phyloP scores from a whole-genome alignment of 768 basidiomycete genomes.

The Leccinellum rugosiceps region DNA sequence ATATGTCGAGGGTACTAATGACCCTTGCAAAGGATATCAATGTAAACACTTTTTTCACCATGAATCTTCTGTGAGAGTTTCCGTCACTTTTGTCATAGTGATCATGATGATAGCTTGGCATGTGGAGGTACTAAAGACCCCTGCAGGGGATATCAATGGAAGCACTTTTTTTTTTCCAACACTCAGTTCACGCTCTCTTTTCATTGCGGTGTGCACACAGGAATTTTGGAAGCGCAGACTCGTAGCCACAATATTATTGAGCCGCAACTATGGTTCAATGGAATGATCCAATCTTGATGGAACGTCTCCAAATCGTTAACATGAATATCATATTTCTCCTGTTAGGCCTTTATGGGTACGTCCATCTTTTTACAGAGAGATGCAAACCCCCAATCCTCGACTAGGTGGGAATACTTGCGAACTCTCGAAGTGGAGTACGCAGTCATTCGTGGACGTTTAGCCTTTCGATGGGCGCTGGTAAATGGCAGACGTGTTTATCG shows the following conservation, averaged over 20 bases:
- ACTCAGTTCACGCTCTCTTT: not conserved
- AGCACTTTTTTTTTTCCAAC: not conserved
- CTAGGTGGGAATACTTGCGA: slow-evolving; percentile 26
- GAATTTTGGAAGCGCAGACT: not conserved
- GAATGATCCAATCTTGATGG: slow-evolving; percentile 3
- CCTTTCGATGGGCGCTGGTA: slow-evolving; percentile 29
- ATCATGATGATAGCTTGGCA: not conserved
- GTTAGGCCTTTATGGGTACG: slow-evolving; percentile 25
- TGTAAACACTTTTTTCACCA: too few species aligned
- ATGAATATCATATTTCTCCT: slow-evolving; percentile 15
- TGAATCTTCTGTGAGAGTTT: not conserved
- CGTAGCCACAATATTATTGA: not conserved
- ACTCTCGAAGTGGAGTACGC: slow-evolving; percentile 21
- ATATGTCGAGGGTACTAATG: too few species aligned
- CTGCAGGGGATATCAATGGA: not conserved
- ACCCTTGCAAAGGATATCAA: too few species aligned
- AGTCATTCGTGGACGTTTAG: slow-evolving; percentile 18
- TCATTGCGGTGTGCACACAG: not conserved
- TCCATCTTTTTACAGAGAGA: not conserved
- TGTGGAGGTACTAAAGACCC: not conserved
- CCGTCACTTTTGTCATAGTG: not conserved
- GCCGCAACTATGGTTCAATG: slow-evolving; percentile 21
- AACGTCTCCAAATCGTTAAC: not conserved
- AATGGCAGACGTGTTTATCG: not conserved
- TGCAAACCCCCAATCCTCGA: not conserved